Percentiles rank a stretch among this genome's conserved stretches.
phyloP scores from a whole-genome alignment of 371 early-diverging fungal species.

The Syncephalastrum sp. region DNA sequence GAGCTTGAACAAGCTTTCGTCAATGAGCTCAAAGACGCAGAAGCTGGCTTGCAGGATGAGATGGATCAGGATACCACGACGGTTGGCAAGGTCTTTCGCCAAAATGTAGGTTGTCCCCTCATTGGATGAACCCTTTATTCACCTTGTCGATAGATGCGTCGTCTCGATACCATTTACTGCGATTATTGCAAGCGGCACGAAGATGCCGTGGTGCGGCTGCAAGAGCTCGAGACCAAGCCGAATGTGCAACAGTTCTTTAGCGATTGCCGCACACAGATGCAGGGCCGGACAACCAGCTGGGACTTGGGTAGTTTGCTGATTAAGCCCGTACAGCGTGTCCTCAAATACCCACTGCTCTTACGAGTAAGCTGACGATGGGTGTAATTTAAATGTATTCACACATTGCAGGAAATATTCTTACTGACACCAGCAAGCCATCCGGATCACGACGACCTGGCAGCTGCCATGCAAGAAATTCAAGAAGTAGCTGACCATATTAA shows the following conservation, averaged over 20 bases:
- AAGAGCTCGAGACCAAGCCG: conserved; percentile 54
- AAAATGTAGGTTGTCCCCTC: conserved; percentile 37
- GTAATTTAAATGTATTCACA: background rate
- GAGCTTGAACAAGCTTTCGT: conserved; percentile 52
- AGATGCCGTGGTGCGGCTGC: conserved; percentile 56
- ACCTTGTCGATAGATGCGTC: conserved; percentile 34
- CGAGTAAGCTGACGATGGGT: conserved; percentile 31
- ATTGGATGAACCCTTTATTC: background rate
- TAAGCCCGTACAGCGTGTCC: conserved; percentile 83
- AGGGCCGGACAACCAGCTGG: conserved; percentile 73
- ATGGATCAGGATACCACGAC: conserved; percentile 22
- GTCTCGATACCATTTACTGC: conserved; percentile 61
- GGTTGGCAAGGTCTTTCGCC: conserved; percentile 61
- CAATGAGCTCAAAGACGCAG: conserved; percentile 44
- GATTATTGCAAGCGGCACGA: conserved; percentile 79
- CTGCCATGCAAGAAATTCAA: conserved; percentile 57
- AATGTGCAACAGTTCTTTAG: conserved; percentile 56
- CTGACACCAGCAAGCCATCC: conserved; percentile 59
- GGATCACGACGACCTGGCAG: conserved; percentile 55
- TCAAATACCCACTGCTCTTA: conserved; percentile 76
- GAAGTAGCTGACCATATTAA: conserved; percentile 82
- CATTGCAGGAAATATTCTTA: conserved; percentile 56
- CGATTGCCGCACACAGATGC: conserved; percentile 51
- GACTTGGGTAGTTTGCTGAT: conserved; percentile 74
- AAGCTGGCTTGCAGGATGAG: background rate